phyloP scores from a whole-genome alignment of 2,329 filamentous ascomycete species.

The Monosporascus sp. region DNA sequence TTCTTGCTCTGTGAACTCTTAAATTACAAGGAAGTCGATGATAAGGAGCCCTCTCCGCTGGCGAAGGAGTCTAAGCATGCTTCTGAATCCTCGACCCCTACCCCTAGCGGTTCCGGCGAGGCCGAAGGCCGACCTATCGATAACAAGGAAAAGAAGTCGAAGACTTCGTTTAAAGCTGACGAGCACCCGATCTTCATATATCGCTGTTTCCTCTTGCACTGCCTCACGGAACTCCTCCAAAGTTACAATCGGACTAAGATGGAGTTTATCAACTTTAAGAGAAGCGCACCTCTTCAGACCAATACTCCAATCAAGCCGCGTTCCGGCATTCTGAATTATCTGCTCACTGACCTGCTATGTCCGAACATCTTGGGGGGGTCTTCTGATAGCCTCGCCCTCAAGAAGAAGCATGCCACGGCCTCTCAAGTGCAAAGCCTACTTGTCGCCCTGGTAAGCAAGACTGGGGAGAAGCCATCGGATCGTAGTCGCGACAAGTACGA shows the following conservation, averaged over 20 bases:
- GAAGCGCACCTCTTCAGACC: constrained; percentile 76
- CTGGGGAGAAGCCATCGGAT: constrained; percentile 65
- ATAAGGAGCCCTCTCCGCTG: constrained; percentile 56
- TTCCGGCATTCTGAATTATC: constrained; percentile 87
- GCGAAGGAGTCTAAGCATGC: constrained; percentile 37
- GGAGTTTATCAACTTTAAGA: constrained; percentile 98
- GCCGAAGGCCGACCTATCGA: constrained; percentile 26
- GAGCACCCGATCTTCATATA: constrained; percentile 96
- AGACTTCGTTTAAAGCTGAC: constrained; percentile 79
- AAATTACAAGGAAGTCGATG: constrained; percentile 87
- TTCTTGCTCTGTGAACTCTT: constrained; percentile 90
- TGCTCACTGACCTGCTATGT: constrained; percentile 72
- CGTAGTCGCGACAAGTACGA: constrained; percentile 53
- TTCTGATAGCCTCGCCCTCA: constrained; percentile 67
- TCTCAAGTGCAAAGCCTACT: constrained; percentile 81
- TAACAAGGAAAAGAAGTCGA: constrained; percentile 59
- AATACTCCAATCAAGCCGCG: constrained; percentile 91
- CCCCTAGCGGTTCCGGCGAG: constrained; percentile 25
- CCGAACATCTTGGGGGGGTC: constrained; percentile 58
- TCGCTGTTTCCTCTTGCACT: constrained; percentile 89
- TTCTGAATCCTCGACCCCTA: constrained; percentile 27
- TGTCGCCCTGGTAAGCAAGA: constrained; percentile 82
- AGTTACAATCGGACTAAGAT: constrained; percentile 95
- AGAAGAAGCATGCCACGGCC: constrained; percentile 82
- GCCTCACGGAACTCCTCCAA: constrained; percentile 80